A percentile compares a stretch with the other conserved stretches of the same genome.
Conservation (phyloP, 768 basidiomycete species). For the Tylopilus cervinicoccineus region DNA sequence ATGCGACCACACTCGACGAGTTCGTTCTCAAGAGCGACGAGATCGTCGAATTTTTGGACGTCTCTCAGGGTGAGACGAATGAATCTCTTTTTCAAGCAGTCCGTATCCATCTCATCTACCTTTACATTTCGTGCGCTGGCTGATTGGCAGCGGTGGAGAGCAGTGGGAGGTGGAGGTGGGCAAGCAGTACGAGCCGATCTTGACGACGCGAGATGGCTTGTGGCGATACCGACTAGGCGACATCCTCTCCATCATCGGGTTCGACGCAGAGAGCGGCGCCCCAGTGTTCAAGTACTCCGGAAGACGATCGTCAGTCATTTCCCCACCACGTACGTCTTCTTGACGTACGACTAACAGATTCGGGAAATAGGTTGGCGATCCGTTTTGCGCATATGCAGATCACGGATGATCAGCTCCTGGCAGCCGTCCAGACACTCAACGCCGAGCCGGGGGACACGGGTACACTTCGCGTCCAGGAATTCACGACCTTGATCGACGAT, state of each 20-base stretch:
- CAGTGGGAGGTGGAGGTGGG: constrained; percentile 20
- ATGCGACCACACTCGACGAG: constrained; percentile 4
- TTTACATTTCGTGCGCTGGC: background rate
- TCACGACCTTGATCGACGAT: constrained; percentile 14
- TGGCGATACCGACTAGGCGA: constrained; percentile 24
- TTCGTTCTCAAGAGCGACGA: constrained; percentile 6
- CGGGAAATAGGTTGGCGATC: constrained; percentile 7
- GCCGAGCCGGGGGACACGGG: no score
- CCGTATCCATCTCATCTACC: constrained; percentile 2
- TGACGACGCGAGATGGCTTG: constrained; percentile 20
- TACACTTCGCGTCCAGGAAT: constrained; percentile 10
- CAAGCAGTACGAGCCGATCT: constrained; percentile 17
- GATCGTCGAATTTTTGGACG: constrained; percentile 19
- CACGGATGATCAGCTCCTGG: constrained; percentile 8
- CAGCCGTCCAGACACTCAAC: background rate
- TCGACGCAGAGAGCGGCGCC: background rate
- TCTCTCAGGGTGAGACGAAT: constrained; percentile 4
- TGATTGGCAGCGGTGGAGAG: background rate
- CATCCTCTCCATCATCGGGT: constrained; percentile 15
- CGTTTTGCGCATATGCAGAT: constrained; percentile 2
- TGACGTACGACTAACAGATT: background rate
- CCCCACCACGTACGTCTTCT: no score
- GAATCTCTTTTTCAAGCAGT: constrained; percentile 17
- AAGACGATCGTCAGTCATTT: background rate
- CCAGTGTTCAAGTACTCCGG: constrained; percentile 18